These are phyloP conservation scores for Chamaenerion angustifolium DNA, from an alignment of 345 rosid genomes.

Conservation along the genomic window DNA sequence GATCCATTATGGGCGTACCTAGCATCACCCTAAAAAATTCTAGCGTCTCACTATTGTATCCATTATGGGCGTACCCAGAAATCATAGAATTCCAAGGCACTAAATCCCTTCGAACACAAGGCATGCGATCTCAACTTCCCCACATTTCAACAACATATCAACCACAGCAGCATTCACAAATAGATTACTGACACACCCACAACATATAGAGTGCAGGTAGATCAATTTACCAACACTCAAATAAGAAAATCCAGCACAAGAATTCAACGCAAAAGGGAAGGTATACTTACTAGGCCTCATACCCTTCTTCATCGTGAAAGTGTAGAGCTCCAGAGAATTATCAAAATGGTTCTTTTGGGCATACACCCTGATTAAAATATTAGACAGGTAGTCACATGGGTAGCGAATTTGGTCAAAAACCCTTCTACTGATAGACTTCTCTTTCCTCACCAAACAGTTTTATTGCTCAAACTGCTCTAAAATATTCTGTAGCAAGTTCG, in stretches of 20 bases:
- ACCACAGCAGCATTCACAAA: conserved; percentile 35
- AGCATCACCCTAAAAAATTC: conserved; percentile 4
- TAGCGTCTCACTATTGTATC: conserved; percentile 4
- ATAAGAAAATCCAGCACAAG: conserved; percentile 27
- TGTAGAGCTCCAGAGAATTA: conserved; percentile 19
- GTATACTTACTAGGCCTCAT: conserved; percentile 37
- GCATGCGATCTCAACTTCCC: conserved; percentile 27
- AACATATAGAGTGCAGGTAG: conserved; percentile 26
- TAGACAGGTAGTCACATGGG: conserved; percentile 31
- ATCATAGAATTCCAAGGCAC: conserved; percentile 45
- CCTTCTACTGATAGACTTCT: no score
- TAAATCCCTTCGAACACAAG: conserved; percentile 44
- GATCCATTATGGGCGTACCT: conserved; percentile 3
- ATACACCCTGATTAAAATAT: conserved; percentile 30
- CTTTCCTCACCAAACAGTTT: no score
- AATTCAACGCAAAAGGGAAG: conserved; percentile 28
- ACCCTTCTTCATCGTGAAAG: conserved; percentile 13
- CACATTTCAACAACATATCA: conserved; percentile 52
- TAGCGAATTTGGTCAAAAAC: conserved; percentile 39
- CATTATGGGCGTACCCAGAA: conserved; percentile 20
- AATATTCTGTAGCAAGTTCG: no score
- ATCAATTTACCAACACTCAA: conserved; percentile 27
- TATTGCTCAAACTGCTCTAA: no score
- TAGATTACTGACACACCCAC: conserved; percentile 18
- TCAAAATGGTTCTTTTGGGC: conserved; percentile 20